Conservation (phyloP, 306 rosid species). For the Hylodesmum podocarpum region DNA sequence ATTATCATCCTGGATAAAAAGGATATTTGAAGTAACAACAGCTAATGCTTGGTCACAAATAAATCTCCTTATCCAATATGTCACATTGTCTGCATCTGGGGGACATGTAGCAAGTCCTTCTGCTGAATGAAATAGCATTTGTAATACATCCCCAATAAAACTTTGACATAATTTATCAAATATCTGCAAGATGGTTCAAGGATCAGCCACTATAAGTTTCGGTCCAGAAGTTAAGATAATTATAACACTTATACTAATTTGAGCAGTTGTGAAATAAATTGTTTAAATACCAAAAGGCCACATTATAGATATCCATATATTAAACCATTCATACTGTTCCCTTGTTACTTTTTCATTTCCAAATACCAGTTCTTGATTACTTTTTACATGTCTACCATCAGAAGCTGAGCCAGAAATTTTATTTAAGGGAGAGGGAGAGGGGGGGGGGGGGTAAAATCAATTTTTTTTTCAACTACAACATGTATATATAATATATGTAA, state of each 20-base stretch:
- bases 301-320: neutral
- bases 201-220: conserved; percentile 23
- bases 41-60: conserved; percentile 66
- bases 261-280: neutral
- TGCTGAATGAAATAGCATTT: conserved; percentile 74
- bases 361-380: too few relatives aligned
- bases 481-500: too few relatives aligned
- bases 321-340: neutral
- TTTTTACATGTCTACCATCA: too few relatives aligned
- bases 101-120: conserved; percentile 71
- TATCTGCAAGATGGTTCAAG: conserved; percentile 56
- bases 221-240: neutral
- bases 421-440: too few relatives aligned
- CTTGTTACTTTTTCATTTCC: too few relatives aligned
- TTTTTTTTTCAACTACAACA: too few relatives aligned
- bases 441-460: too few relatives aligned
- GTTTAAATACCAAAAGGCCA: conserved; percentile 3
- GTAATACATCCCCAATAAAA: conserved; percentile 76
- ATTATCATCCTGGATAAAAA: conserved; percentile 28
- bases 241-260: neutral
- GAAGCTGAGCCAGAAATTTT: too few relatives aligned
- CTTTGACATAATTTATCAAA: conserved; percentile 86
- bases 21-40: conserved; percentile 82
- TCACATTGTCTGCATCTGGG: conserved; percentile 52
- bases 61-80: conserved; percentile 70